Conservation (phyloP, 441 rosid species). For the Gossypium lobatum region DNA sequence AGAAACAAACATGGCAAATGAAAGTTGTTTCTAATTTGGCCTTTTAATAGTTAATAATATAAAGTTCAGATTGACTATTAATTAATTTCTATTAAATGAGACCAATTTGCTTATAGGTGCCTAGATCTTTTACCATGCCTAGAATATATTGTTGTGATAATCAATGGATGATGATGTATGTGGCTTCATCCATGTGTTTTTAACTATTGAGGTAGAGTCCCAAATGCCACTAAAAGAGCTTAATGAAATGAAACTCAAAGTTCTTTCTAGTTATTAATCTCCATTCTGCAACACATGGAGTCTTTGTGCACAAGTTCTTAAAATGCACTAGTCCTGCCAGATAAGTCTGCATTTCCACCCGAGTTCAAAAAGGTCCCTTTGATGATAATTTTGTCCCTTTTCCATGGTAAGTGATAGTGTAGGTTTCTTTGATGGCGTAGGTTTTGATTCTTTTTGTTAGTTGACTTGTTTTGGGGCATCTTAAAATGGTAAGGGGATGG, state of each 20-base stretch:
- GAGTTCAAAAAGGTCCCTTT: not conserved
- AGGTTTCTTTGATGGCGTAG: not conserved
- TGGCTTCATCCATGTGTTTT: not conserved
- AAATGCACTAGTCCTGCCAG: not conserved
- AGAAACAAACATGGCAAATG: not conserved
- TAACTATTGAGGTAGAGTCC: not conserved
- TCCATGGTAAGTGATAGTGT: not conserved
- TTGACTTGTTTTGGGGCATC: not conserved
- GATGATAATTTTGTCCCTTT: not conserved
- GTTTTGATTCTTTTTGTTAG: not conserved
- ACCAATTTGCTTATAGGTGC: constrained; percentile 34
- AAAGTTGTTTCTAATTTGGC: not conserved
- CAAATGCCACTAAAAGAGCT: not conserved
- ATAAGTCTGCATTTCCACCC: not conserved
- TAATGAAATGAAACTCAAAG: not conserved
- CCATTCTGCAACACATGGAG: not conserved
- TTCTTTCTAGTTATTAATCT: not conserved
- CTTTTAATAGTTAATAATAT: not conserved
- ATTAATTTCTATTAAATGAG: not conserved
- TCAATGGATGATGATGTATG: not conserved
- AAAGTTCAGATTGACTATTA: not conserved
- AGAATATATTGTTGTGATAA: not conserved
- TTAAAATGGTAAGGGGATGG: not conserved
- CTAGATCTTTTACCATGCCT: constrained; percentile 21
- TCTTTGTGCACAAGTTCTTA: not conserved